These are phyloP conservation scores for Polytrichum formosum DNA, from an alignment of 225 moss, liverwort and hornwort genomes.

Conservation along the genomic window DNA sequence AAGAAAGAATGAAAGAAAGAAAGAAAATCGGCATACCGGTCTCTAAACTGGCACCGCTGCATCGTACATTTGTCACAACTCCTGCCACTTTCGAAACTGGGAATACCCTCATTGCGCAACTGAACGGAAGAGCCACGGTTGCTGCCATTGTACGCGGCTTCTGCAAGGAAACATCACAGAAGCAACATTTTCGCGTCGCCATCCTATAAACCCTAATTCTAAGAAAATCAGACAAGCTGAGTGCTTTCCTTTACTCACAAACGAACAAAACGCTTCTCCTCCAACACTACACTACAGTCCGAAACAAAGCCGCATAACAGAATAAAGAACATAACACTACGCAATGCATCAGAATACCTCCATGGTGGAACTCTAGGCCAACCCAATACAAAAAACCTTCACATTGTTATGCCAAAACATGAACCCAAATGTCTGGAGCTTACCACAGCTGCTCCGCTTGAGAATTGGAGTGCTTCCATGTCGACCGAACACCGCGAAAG, in stretches of 20 bases:
- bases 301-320: not conserved
- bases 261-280: not conserved
- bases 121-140: conserved; percentile 13
- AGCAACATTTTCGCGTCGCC: too few relatives aligned
- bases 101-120: conserved; percentile 13
- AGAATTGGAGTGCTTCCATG: conserved; percentile 41
- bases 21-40: conserved; percentile 13
- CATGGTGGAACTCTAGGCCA: not conserved
- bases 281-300: not conserved
- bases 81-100: conserved; percentile 10
- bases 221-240: too few relatives aligned
- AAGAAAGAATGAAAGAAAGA: not conserved
- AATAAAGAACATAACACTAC: not conserved
- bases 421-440: not conserved
- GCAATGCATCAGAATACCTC: not conserved
- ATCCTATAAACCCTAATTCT: too few relatives aligned
- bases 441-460: conserved; percentile 24
- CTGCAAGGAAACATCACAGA: conserved; percentile 6
- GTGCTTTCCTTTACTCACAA: not conserved
- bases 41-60: conserved; percentile 20
- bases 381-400: not conserved
- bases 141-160: conserved; percentile 12
- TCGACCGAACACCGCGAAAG: not conserved
- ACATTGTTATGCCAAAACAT: not conserved
- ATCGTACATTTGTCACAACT: conserved; percentile 26